Base-by-base conservation (phyloP, 805 yeast species). In the Ogataea allantospora region DNA sequence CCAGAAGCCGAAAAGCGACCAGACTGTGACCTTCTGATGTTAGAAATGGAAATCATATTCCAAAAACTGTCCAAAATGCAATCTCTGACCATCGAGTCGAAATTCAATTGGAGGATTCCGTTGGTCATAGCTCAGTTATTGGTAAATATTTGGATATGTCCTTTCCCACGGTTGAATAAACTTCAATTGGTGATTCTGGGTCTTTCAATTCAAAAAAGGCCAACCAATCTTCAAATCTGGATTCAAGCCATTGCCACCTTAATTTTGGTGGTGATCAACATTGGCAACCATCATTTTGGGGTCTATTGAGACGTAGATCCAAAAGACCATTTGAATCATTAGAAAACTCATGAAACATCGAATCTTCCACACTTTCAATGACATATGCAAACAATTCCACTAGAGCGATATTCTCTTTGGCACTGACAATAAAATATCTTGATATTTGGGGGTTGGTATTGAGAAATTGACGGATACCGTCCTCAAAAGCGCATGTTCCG, bases 331-430 rank as follows among this genome's bases (percentile, higher is more conserved):
- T 50, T 22, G 40, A 41, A 14, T 31, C 42, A 4, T 53, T 55
- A 3, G 49, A 46, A 20, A 43, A 49, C 9, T 51, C 52, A 16
- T 50, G 50, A 40, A 56, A 63, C 15, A 54, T 31, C 10, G 51
- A 23, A 2, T 55, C 62, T 25, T 55, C 58, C 4, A 64, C 51
- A 26, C 47, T 47, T 12, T 53, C 52, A 6, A 58, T 51, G 4
- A 63, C 51, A 25, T 50, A 50, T 25, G 52, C 59, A 51, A 76
- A 77, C 19, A 75, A 44, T 22, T 70, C 66, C 0, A 48, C 50
- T 1, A 88, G 74, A 19, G 85, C 85, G 27, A 68, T 67, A 7
- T 89, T 89, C 2, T 75, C 66, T 57, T 82, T 84, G 2, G 95
- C 89, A 44, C 89, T 80, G 1, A 88, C 79, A 42, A 67, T 42